Base-by-base conservation (phyloP, 371 early-diverging fungal species). In the Mucor mucedo region DNA sequence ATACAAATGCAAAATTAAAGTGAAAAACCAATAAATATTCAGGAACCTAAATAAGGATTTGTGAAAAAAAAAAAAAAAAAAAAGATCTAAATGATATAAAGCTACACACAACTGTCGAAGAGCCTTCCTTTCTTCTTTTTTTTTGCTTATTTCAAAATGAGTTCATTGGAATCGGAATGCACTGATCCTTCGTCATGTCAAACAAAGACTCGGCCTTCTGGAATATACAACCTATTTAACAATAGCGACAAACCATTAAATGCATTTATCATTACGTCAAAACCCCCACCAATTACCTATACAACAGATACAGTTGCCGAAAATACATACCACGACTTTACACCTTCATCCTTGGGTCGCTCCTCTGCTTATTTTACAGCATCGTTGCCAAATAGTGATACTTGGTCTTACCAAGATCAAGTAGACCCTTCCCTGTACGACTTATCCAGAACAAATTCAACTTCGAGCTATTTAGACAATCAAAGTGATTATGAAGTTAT, bases 401-500 rank as follows among this genome's bases (percentile, higher is more conserved):
- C 44, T 14, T n/a, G n/a, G 44, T 42, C 44, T 5, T 42, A 14
- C 13, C 35, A 35, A 35, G 44, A 42, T 42, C 10, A 10, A 42
- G n/a, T n/a, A n/a, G 44, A 42, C 35, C 35, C 35, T 39, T 40
- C 41, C 41, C 39, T 14, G 4, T 55, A 29, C 4, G 28, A 55
- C 9, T 39, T 63, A 44, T 63, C 64, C 6, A 56, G 58, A 52
- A 63, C 64, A 10, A 8, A 52, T 5, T 63, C 64, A 2, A 50
- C 58, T 27, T 57, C 64, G 5, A 56, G 48, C 13, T 45, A 57
- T 58, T 57, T 58, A 10, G 66, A 66, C 35, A 66, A 50, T n/a
- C 48, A 60, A 63, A 65, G 55, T 35, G 63, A 62, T 28, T 58
- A 56, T 33, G 63, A 69, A 32, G 73, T 73, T 3, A 61, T 73